Base-by-base conservation (phyloP, 441 rosid genomes). In the Caryocar brasiliense region DNA sequence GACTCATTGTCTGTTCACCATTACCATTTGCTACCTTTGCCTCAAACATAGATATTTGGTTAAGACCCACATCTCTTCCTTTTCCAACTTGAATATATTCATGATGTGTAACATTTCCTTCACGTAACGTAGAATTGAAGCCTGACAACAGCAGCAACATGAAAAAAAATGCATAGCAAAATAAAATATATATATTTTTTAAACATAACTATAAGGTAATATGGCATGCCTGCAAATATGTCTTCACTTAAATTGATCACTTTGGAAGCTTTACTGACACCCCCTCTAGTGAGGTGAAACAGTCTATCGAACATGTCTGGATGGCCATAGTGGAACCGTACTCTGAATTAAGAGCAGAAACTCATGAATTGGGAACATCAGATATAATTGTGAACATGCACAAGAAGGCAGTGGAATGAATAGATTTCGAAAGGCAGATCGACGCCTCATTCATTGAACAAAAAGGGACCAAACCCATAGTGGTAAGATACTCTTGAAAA, bases 21-120 rank as follows among this genome's bases (percentile, higher is more conserved):
- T 85, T 92, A 21, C 98, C 98, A 61, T 80, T 78, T 17, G 96
- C 96, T 52, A 92, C 81, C 67, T 91, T 91, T 43, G 95, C 96
- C 73, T 91, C 98, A 38, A 86, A 91, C 83, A 82, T 66, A 27
- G 98, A 83, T 42, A 91, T 91, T 56, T 91, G 95, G 49, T 91
- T 86, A 36, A 91, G 85, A 12, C 96, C 95, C 62, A 86, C 96
- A 66, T 91, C 98, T 73, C 96, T 83, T 38, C 98, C 98, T 68
- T 91, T 91, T 39, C 98, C 98, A 61, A 86, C 98, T 75, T 91
- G 98, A 64, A 87, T 87, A 59, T 92, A 92, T 64, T 92, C 98
- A 65, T 92, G 96, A 66, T 87, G 98, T 43, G 98, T 92, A 22
- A 92, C 80, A 52, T 76, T 75, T 42, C 98, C 98, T 61, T 80